Base-by-base conservation (phyloP, 2,329 filamentous ascomycete species). In the Sporothrix inflata region DNA sequence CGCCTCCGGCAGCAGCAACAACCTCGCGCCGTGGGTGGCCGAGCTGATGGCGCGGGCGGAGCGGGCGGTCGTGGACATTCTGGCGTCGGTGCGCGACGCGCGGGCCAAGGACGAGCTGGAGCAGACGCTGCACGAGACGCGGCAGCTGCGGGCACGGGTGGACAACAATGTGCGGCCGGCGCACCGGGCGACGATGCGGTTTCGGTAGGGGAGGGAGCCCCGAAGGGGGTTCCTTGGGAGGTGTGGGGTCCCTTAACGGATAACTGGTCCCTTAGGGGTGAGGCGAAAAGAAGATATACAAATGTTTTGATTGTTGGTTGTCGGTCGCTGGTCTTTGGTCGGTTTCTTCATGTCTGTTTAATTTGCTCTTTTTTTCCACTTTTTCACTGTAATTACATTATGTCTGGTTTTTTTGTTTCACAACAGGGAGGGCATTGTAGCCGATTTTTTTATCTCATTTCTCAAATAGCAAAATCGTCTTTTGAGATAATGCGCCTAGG, bases 11-110 rank as follows among this genome's bases (percentile, higher is more conserved):
- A 9, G 82, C n/a, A 76, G 78, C 5, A 80, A 79, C 1, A 78
- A 79, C 8, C 82, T 85, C 30, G 80, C 82, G 7, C 78, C 78
- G 4, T 85, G 84, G 77, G 82, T 88, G 34, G 81, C 81, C 27
- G 86, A 88, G 40, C 79, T 89, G 49, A 80, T 89, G 55, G 80
- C 79, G 60, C 81, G 85, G 67, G 87, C 86, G 73, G 87, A 88
- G 73, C 79, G 80, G 38, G 83, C 83, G 34, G 77, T 85, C 40
- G 80, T 82, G 68, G 80, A 76, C 16, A 51, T 76, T 9, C 7
- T 80, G 69, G 75, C 81, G 16, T 78, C 82, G 34, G 78, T 84
- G 74, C 80, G 81, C 24, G 75, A 76, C 14, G 67, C 61, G 7
- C 24, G 67, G 11, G 19, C 71, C 8, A 73, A 38, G 47, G 74